These are phyloP conservation scores for Aspergillus spinulosporus DNA, from an alignment of 2,329 filamentous ascomycete genomes.

Conservation along the genomic window DNA sequence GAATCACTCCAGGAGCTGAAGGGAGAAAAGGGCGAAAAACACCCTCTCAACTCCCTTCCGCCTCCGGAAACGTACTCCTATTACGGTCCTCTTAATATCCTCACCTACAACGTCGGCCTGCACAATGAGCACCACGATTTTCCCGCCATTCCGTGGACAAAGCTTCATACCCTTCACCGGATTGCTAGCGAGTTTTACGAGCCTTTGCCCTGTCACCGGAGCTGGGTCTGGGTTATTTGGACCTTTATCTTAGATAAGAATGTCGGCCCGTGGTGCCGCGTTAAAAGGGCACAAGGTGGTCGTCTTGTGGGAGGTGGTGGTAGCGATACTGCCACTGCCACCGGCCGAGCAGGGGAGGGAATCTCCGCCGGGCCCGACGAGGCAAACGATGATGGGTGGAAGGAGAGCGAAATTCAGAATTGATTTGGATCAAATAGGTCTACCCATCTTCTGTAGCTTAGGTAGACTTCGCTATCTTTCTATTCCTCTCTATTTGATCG, in stretches of 20 bases:
- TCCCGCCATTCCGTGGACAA: slow-evolving; percentile 92
- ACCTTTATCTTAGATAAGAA: slow-evolving; percentile 89
- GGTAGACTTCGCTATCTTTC: background rate
- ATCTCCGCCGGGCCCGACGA: slow-evolving; percentile 49
- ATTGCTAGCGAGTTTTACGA: slow-evolving; percentile 91
- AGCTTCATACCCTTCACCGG: slow-evolving; percentile 71
- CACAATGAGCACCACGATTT: slow-evolving; percentile 99
- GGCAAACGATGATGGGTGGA: slow-evolving; percentile 61
- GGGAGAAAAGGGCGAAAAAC: slow-evolving; percentile 29
- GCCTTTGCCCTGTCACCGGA: slow-evolving; percentile 79
- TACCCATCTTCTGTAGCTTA: too few species aligned
- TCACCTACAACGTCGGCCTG: slow-evolving; percentile 96
- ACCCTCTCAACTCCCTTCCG: slow-evolving; percentile 62
- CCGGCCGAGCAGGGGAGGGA: slow-evolving; percentile 45
- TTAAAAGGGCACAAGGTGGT: slow-evolving; percentile 84
- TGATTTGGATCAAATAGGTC: slow-evolving; percentile 30
- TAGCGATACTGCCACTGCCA: background rate
- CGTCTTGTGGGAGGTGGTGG: slow-evolving; percentile 55
- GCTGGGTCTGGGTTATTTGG: slow-evolving; percentile 93
- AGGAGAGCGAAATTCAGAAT: slow-evolving; percentile 67
- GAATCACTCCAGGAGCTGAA: slow-evolving; percentile 56
- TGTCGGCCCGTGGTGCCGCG: slow-evolving; percentile 85
- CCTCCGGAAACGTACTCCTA: slow-evolving; percentile 96
- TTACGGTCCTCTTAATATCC: slow-evolving; percentile 86
- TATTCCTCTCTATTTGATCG: background rate